Percentiles rank a stretch among this genome's conserved stretches.
Evolutionary conservation across 2,329 filamentous ascomycete species (phyloP).

Genomic region (Aciculosporium take): DNA sequence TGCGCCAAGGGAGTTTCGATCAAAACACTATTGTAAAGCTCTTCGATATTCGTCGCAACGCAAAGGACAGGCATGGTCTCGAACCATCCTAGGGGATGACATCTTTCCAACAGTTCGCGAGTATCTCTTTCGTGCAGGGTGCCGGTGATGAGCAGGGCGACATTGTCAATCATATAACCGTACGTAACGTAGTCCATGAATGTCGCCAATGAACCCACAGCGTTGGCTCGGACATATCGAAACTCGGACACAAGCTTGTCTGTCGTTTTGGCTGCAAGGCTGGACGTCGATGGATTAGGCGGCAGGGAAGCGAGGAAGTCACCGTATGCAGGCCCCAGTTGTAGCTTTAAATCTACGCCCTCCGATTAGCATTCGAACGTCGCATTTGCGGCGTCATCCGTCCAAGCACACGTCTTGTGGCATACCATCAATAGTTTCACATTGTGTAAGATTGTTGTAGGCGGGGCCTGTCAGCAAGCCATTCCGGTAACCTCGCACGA

Average conservation of each 20-base stretch:
- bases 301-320: slow-evolving; percentile 90
- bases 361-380: background rate
- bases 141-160: slow-evolving; percentile 92
- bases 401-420: background rate
- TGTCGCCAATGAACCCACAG: slow-evolving; percentile 75
- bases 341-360: slow-evolving; percentile 80
- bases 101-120: slow-evolving; percentile 83
- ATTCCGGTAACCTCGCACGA: slow-evolving; percentile 94
- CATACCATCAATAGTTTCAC: slow-evolving; percentile 87
- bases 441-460: slow-evolving; percentile 93
- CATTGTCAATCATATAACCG: slow-evolving; percentile 99
- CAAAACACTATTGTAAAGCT: slow-evolving; percentile 94
- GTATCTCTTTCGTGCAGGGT: slow-evolving; percentile 96
- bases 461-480: slow-evolving; percentile 76
- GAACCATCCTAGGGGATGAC: slow-evolving; percentile 95
- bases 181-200: slow-evolving; percentile 99
- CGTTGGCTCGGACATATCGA: slow-evolving; percentile 87
- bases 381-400: background rate
- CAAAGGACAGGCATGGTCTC: slow-evolving; percentile 97
- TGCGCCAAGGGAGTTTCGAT: slow-evolving; percentile 92
- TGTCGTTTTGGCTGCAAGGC: slow-evolving; percentile 85
- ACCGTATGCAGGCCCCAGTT: slow-evolving; percentile 91
- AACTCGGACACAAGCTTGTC: slow-evolving; percentile 98
- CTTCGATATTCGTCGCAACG: slow-evolving; percentile 95
- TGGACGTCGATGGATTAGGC: slow-evolving; percentile 91